Base-by-base conservation (phyloP, 352 stramenopile species). In the Plasmopara halstedii region DNA sequence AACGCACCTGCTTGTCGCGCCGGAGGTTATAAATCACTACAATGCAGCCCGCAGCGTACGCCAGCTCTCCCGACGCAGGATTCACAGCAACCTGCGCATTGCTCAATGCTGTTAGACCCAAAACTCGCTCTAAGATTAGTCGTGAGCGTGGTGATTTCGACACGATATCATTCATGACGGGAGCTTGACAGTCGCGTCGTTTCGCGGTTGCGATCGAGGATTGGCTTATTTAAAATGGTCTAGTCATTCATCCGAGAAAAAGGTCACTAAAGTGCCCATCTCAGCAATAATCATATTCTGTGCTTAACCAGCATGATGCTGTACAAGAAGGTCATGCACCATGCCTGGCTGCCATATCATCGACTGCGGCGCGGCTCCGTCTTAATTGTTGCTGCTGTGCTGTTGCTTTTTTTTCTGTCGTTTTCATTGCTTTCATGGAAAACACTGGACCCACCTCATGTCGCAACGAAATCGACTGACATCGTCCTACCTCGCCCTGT, bases 11-110 rank as follows among this genome's bases (percentile, higher is more conserved):
- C 33, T 90, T 92, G 59, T 93, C 85, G 27, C 82, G 59, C 0
- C 79, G 62, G 20, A 89, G 46, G 61, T 88, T 92, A 73, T 94
- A 95, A 35, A 95, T 73, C n/a, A 95, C 85, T 38, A 95, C 85
- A 33, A 94, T 88, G 51, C 81, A 91, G 6, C 85, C 85, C 3
- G 85, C 83, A 3, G 82, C 64, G 55, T 92, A 95, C 41, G 83
- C 85, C 50, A 92, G 69, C 59, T 95, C 82, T 6, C 79, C 77
- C 7, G 74, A 88, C 31, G 73, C 70, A 13, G 69, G 70, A 46
- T 88, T 89, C 19, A 93, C 77, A 3, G 71, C 73, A 37, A 93
- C 57, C 65, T 81, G 78, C 6, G 72, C 63, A 36, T 93, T 93
- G 54, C 71, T 87, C 0, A 76, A 54, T 25, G 73, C 75, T 4